Evolutionary conservation across 805 yeast species (phyloP), one percentile per base, ranked within the genome.

Genomic region (Candida incommunis): DNA sequence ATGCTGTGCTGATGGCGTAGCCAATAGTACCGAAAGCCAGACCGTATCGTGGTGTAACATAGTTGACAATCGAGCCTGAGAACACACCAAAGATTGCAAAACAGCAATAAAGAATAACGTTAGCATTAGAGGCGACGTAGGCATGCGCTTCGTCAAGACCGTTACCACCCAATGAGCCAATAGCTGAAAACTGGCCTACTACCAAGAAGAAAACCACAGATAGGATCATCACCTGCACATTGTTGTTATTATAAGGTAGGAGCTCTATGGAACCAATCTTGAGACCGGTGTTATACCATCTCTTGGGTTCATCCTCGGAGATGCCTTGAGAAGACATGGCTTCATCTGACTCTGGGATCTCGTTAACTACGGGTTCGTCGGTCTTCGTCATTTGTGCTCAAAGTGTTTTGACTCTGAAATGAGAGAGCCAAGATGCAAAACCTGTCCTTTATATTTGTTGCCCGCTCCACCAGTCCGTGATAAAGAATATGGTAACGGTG

Each of bases 1-100:
- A 65, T 15, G 67, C 67, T 31, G 72, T 60, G 54, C 70, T 72
- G 48, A 72, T 47, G 34, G 67, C 62, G 55, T 72, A 72, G 26
- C 75, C 75, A 29, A 61, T 46, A 43, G 74, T 72, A 27, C 76
- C 75, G 46, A 69, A 56, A 47, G 63, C 56, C 18, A 72, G 60
- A 43, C 57, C 61, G 22, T 60, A 58, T 49, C 67, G 61, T 18
- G 67, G 63, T 46, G 80, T 80, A 27, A 75, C 52, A 15, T 58
- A 54, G 61, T 75, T 75, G 57, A 72, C 66, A 43, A 75, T 65
- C 25, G 76, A 66, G 51, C 81, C 81, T 11, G 75, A 70, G 49
- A 75, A 68, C 57, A 75, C 73, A 11, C 80, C 80, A 48, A 74
- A 51, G n/a, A 72, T 63, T 22, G 79, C 78, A 53, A 76, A 76